These are phyloP conservation scores for Cryptococcus sp. DNA, from an alignment of 1,284 basidiomycete species.

Conservation along the genomic window DNA sequence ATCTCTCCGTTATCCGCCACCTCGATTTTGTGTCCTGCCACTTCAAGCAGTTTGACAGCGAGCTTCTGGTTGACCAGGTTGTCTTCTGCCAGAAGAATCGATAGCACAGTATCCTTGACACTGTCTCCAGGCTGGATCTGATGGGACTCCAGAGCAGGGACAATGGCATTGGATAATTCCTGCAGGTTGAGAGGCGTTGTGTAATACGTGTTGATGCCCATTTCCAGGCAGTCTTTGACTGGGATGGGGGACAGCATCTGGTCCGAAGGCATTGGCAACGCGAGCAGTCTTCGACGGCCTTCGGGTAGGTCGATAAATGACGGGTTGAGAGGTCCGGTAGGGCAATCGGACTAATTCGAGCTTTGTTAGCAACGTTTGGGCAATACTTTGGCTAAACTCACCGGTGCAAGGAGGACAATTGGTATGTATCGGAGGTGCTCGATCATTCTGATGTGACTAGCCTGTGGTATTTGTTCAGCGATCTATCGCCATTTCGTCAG, in stretches of 20 bases:
- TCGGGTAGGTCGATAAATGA: slow-evolving; percentile 51
- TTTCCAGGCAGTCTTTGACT: slow-evolving; percentile 53
- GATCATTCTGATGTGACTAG: slow-evolving; percentile 83
- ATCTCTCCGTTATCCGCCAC: slow-evolving; percentile 94
- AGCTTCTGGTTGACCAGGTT: slow-evolving; percentile 93
- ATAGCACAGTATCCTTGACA: slow-evolving; percentile 82
- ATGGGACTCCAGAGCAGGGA: slow-evolving; percentile 93
- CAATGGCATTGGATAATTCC: slow-evolving; percentile 87
- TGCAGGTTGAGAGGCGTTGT: slow-evolving; percentile 87
- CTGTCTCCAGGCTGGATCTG: slow-evolving; percentile 74
- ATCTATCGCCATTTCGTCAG: not conserved
- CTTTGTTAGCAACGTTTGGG: not conserved
- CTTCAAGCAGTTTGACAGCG: slow-evolving; percentile 95
- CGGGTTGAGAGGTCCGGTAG: slow-evolving; percentile 39
- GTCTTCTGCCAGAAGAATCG: slow-evolving; percentile 96
- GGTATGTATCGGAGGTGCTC: slow-evolving; percentile 97
- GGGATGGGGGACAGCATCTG: slow-evolving; percentile 51
- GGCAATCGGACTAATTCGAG: slow-evolving; percentile 22
- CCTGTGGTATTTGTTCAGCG: slow-evolving; percentile 56
- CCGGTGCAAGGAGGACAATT: slow-evolving; percentile 86
- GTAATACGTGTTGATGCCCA: slow-evolving; percentile 54
- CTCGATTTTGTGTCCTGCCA: slow-evolving; percentile 93
- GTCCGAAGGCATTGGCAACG: slow-evolving; percentile 42
- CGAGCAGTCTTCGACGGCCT: slow-evolving; percentile 43
- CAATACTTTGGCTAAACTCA: slow-evolving; percentile 34